phyloP scores from a whole-genome alignment of 1,284 basidiomycete species.

The Xerocomus nothofagi region DNA sequence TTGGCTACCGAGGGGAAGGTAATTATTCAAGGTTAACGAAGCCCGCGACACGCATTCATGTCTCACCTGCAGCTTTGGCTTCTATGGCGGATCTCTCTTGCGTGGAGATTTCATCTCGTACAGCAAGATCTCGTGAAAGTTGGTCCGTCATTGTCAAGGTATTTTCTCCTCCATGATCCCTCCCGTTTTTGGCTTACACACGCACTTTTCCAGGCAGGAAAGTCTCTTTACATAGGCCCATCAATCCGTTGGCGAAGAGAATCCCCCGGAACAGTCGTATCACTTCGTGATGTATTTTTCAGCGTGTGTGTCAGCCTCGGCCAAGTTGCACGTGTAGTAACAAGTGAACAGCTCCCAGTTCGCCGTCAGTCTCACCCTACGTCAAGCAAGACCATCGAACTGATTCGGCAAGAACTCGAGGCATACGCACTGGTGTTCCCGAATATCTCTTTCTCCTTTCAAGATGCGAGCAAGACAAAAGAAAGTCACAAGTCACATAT shows the following conservation, averaged over 20 bases:
- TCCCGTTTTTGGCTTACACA: slow-evolving; percentile 4
- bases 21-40: slow-evolving; percentile 8
- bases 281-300: slow-evolving; percentile 83
- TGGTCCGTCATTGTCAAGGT: slow-evolving; percentile 80
- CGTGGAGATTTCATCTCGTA: slow-evolving; percentile 77
- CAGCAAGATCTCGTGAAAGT: slow-evolving; percentile 53
- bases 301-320: slow-evolving; percentile 52
- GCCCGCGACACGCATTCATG: slow-evolving; percentile 9
- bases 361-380: slow-evolving; percentile 68
- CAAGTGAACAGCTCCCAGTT: slow-evolving; percentile 63
- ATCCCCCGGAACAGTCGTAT: slow-evolving; percentile 73
- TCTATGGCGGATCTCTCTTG: slow-evolving; percentile 76
- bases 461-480: slow-evolving; percentile 47
- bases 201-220: slow-evolving; percentile 50
- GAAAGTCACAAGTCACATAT: slow-evolving; percentile 44
- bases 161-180: slow-evolving; percentile 7
- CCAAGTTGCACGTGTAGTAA: slow-evolving; percentile 12
- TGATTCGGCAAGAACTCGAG: slow-evolving; percentile 72
- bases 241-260: slow-evolving; percentile 72
- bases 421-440: slow-evolving; percentile 72
- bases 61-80: slow-evolving; percentile 61
- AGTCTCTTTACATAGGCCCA: slow-evolving; percentile 67
- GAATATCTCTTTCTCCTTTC: slow-evolving; percentile 65
- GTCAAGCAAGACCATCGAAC: slow-evolving; percentile 55
- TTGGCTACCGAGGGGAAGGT: slow-evolving; percentile 93